Percentiles rank a stretch among this genome's conserved stretches.
phyloP scores from a whole-genome alignment of 225 moss, liverwort and hornwort species.

The Lunularia cruciata region DNA sequence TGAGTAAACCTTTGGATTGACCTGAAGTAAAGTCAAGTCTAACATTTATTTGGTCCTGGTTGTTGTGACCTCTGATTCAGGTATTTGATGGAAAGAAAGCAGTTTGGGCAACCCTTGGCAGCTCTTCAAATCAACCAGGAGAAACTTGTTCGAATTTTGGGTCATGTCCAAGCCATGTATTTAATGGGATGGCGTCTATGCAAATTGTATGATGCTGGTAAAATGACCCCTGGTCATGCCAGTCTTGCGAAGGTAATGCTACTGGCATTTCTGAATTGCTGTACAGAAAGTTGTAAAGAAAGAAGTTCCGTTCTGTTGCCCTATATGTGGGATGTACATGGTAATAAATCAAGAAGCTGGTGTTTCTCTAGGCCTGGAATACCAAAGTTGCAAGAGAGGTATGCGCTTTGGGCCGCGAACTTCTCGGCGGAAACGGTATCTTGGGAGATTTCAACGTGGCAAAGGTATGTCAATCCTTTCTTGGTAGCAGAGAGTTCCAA shows the following conservation, averaged over 20 bases:
- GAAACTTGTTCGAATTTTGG: constrained; percentile 94
- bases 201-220: constrained; percentile 85
- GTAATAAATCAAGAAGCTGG: background rate
- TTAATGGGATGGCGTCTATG: constrained; percentile 98
- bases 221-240: constrained; percentile 98
- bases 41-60: background rate
- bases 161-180: constrained; percentile 90
- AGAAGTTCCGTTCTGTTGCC: background rate
- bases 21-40: too few relatives aligned
- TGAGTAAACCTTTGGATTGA: too few relatives aligned
- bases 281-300: background rate
- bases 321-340: background rate
- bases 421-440: constrained; percentile 95
- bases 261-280: too few relatives aligned
- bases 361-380: constrained; percentile 67
- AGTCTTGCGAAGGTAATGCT: constrained; percentile 86
- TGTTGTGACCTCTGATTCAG: constrained; percentile 29
- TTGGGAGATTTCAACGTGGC: constrained; percentile 87
- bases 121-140: constrained; percentile 93
- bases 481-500: too few relatives aligned
- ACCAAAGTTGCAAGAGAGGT: constrained; percentile 91
- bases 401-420: constrained; percentile 87
- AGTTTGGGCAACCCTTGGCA: constrained; percentile 89
- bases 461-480: constrained; percentile 52
- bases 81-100: constrained; percentile 83